These are phyloP conservation scores for Cyclocybe cylindracea DNA, from an alignment of 768 basidiomycete genomes.

Conservation along the genomic window DNA sequence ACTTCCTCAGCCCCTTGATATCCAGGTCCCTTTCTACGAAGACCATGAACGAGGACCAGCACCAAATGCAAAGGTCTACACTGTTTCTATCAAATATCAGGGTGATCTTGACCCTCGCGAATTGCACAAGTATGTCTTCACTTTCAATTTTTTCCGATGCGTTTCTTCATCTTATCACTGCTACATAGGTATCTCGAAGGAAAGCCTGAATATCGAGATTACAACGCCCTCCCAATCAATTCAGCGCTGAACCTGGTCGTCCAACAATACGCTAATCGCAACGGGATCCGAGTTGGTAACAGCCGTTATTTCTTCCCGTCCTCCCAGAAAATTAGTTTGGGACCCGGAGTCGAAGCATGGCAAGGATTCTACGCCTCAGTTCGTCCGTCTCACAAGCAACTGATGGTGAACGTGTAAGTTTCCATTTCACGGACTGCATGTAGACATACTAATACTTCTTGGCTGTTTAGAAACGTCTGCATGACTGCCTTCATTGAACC, in stretches of 20 bases:
- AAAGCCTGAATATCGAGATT: constrained; percentile 37
- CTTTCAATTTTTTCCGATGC: neutral
- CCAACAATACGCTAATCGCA: constrained; percentile 45
- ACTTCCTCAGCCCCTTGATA: constrained; percentile 46
- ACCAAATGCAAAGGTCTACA: constrained; percentile 41
- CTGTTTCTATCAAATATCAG: constrained; percentile 39
- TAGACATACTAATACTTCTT: neutral
- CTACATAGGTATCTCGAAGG: constrained; percentile 53
- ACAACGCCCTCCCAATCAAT: constrained; percentile 50
- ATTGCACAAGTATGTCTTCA: constrained; percentile 32
- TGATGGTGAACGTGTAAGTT: constrained; percentile 56
- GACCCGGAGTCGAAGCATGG: constrained; percentile 37
- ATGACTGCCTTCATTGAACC: constrained; percentile 58
- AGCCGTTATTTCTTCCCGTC: constrained; percentile 57
- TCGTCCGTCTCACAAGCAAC: constrained; percentile 45
- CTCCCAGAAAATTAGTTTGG: constrained; percentile 25
- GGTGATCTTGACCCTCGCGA: constrained; percentile 36
- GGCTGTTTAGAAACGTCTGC: constrained; percentile 44
- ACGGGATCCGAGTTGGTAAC: constrained; percentile 53
- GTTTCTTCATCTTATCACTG: neutral
- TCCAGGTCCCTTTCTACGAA: constrained; percentile 43
- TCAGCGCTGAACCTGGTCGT: constrained; percentile 62
- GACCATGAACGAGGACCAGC: constrained; percentile 36
- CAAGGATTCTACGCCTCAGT: constrained; percentile 54
- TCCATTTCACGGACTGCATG: neutral